Evolutionary conservation across 1,284 basidiomycete species (phyloP), one percentile per base, ranked within the genome.

Genomic region (Kwoniella shivajii): DNA sequence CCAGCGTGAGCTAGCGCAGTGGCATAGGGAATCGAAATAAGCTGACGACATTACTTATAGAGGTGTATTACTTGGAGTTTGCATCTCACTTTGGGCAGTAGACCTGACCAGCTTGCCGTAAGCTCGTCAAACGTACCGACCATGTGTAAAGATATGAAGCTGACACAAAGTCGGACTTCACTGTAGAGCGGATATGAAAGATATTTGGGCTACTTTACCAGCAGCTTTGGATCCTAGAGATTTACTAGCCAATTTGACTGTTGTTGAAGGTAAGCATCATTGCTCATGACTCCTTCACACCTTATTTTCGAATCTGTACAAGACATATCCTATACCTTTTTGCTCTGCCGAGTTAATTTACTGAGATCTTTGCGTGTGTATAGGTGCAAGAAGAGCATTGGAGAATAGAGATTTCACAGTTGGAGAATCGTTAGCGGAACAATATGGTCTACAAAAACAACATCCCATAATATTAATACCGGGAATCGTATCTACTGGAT

Each of bases 391-490:
- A 84, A 89, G 90, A 88, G 77, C 71, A 11, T 82, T 93, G 61
- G 88, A 87, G 66, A 87, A 84, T 22, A 88, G 90, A 50, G 91
- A 92, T 73, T 95, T 95, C 66, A 83, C 85, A 59, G 88, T 89
- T 2, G 92, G 92, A 20, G 86, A 90, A 59, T 80, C 81, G 38
- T 84, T 92, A 63, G 82, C 83, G 30, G 82, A 80, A 2, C 81
- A 86, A 44, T 65, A 67, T 44, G 90, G 88, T 0, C 76, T 92
- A 53, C 78, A 76, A 44, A 90, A 90, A 22, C 79, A 87, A 50
- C 83, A 90, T 73, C 90, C 92, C 0, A 85, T 94, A 16, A 83
- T 93, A 6, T 79, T 92, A 18, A 83, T 92, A 33, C 90, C 91
- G 3, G 91, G 90, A 7, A 75, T 79, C 55, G 70, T 77, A 0